phyloP scores from a whole-genome alignment of 768 basidiomycete species.

The Harrya chromipes region DNA sequence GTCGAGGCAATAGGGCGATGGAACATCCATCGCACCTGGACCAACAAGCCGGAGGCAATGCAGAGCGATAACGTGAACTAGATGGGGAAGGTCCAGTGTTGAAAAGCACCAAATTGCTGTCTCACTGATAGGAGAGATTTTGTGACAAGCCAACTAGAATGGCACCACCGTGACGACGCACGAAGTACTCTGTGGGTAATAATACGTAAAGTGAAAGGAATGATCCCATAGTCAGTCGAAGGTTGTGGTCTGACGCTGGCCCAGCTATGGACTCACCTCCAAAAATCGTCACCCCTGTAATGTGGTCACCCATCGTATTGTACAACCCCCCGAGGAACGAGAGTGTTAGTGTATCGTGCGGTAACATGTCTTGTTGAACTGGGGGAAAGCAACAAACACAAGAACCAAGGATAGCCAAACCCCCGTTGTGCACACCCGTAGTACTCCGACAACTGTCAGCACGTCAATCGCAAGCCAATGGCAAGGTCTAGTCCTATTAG shows the following conservation, averaged over 20 bases:
- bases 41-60: slow-evolving; percentile 53
- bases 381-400: too few relatives aligned
- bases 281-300: slow-evolving; percentile 34
- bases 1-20: too few relatives aligned
- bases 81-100: slow-evolving; percentile 70
- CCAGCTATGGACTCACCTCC: too few relatives aligned
- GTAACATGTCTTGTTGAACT: neutral
- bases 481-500: neutral
- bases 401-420: too few relatives aligned
- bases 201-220: too few relatives aligned
- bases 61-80: slow-evolving; percentile 65
- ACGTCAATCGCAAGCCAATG: neutral
- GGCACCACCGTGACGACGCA: slow-evolving; percentile 27
- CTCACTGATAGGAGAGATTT: slow-evolving; percentile 42
- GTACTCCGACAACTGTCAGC: neutral
- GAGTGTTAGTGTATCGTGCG: neutral
- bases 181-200: slow-evolving; percentile 63
- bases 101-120: slow-evolving; percentile 61
- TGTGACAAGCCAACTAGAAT: neutral
- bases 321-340: neutral
- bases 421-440: too few relatives aligned
- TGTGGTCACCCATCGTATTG: slow-evolving; percentile 38
- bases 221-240: too few relatives aligned
- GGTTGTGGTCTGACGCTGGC: too few relatives aligned
- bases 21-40: slow-evolving; percentile 30